These are phyloP conservation scores for Knoxia roxburghii DNA, from an alignment of 257 asterid genomes.

Conservation along the genomic window DNA sequence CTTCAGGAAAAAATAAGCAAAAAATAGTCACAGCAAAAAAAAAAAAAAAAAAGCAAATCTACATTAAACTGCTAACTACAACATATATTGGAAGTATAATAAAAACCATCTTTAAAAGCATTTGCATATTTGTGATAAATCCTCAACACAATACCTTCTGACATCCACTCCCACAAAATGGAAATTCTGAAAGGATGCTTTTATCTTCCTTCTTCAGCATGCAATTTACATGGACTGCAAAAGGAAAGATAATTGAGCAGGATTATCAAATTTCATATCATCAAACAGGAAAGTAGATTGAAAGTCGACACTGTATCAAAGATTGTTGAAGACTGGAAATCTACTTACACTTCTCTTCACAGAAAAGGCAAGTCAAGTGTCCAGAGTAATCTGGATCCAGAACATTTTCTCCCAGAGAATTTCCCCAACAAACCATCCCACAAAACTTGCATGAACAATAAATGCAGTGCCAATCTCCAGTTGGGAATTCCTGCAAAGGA, in stretches of 20 bases:
- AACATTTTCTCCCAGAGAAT: conserved; percentile 32
- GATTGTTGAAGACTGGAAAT: conserved; percentile 16
- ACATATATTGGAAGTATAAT: neutral
- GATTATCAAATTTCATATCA: conserved; percentile 7
- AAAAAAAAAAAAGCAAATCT: neutral
- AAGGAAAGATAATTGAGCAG: conserved; percentile 14
- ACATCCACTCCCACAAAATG: conserved; percentile 80
- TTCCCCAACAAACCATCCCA: conserved; percentile 48
- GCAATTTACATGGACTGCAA: conserved; percentile 76
- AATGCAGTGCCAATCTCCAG: conserved; percentile 86
- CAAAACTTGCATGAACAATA: conserved; percentile 95
- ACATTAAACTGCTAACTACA: neutral
- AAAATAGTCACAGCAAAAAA: neutral
- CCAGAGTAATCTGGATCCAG: conserved; percentile 29
- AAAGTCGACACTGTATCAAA: conserved; percentile 3
- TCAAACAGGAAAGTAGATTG: neutral
- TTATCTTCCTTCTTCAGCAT: conserved; percentile 30
- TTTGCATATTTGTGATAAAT: conserved; percentile 1
- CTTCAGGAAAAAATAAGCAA: neutral
- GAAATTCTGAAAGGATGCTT: conserved; percentile 32
- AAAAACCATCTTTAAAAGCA: neutral
- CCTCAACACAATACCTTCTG: conserved; percentile 45
- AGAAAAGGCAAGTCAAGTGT: conserved; percentile 49
- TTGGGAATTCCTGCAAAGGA: conserved; percentile 49
- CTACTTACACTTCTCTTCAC: conserved; percentile 79